Conservation (phyloP, 2,329 filamentous ascomycete genomes). For the Dendryphion nanum region DNA sequence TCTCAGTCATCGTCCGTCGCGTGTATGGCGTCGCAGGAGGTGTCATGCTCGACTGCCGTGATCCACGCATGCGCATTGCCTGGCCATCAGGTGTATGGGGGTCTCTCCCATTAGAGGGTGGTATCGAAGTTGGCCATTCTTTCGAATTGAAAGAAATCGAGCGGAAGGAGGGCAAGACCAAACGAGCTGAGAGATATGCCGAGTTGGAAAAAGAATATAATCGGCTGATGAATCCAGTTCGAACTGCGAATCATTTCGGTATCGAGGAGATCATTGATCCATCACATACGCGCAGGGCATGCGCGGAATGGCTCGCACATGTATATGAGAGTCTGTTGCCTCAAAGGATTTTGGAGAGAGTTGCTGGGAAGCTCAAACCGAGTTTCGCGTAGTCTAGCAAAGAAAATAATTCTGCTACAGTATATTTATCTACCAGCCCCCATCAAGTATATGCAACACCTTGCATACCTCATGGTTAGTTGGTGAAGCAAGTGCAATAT, state of each 20-base stretch:
- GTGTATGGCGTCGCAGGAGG: slow-evolving; percentile 65
- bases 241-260: slow-evolving; percentile 63
- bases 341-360: slow-evolving; percentile 47
- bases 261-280: slow-evolving; percentile 67
- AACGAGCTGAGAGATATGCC: slow-evolving; percentile 50
- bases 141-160: slow-evolving; percentile 58
- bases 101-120: slow-evolving; percentile 61
- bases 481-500: too few species aligned
- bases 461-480: too few species aligned
- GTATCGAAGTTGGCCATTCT: slow-evolving; percentile 63
- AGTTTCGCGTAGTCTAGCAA: slow-evolving; percentile 28
- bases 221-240: slow-evolving; percentile 62
- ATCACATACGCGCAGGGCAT: slow-evolving; percentile 55
- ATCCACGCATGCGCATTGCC: slow-evolving; percentile 60
- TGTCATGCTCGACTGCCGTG: slow-evolving; percentile 62
- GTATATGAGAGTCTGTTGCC: slow-evolving; percentile 56
- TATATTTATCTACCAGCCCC: too few species aligned
- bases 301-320: slow-evolving; percentile 56
- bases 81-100: slow-evolving; percentile 66
- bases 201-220: slow-evolving; percentile 61
- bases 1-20: slow-evolving; percentile 61
- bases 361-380: slow-evolving; percentile 36
- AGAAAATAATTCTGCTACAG: too few species aligned
- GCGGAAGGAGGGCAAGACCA: slow-evolving; percentile 50
- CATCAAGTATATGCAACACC: too few species aligned